Percentiles rank a stretch among this genome's conserved stretches.
Conservation (phyloP, 495 filamentous ascomycete genomes). For the Aspergillus indologenus region DNA sequence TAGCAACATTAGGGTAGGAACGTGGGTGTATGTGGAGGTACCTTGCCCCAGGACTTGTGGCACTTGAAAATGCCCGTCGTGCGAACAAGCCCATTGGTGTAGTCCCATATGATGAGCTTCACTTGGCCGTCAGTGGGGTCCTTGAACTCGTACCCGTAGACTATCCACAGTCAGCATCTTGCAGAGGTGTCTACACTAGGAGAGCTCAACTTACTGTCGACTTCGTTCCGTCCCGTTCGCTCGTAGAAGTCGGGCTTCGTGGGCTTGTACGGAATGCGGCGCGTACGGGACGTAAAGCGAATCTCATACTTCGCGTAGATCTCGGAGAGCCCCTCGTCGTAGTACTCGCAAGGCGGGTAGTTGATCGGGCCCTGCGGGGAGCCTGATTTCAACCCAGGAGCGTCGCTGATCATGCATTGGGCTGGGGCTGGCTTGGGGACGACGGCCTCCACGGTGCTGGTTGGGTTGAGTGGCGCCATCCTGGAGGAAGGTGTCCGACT, state of each 20-base stretch:
- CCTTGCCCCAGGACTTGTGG: conserved; percentile 74
- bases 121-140: conserved; percentile 60
- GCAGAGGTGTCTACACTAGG: background rate
- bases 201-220: conserved; percentile 64
- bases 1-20: no score
- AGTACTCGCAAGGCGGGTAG: background rate
- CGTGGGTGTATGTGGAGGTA: no score
- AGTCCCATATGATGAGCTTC: conserved; percentile 93
- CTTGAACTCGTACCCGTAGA: conserved; percentile 89
- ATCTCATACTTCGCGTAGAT: conserved; percentile 26
- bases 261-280: conserved; percentile 61
- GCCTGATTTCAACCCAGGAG: background rate
- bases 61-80: conserved; percentile 96
- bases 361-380: background rate
- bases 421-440: no score
- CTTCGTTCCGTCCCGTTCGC: conserved; percentile 80
- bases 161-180: conserved; percentile 40
- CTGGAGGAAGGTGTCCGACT: no score
- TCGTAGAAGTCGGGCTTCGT: conserved; percentile 80
- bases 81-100: conserved; percentile 89
- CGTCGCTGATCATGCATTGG: no score
- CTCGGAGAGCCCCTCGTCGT: no score
- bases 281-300: no score
- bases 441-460: no score
- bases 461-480: no score